Evolutionary conservation across 2,329 filamentous ascomycete species (phyloP).

Genomic region (Aspergillus latus): DNA sequence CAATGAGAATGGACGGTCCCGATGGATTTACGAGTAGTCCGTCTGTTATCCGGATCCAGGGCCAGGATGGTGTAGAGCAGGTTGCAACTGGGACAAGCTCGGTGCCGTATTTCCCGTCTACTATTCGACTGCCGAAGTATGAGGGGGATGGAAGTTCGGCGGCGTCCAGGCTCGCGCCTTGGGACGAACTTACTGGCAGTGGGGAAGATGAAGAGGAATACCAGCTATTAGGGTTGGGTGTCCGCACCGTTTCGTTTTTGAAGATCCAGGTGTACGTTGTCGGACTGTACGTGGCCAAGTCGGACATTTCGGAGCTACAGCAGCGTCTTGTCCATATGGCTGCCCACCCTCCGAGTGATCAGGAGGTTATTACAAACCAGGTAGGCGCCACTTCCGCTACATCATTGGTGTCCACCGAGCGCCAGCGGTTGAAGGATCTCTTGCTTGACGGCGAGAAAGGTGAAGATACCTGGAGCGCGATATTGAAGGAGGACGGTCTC

Average conservation of each 20-base stretch:
- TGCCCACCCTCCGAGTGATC: slow-evolving; percentile 34
- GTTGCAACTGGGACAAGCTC: slow-evolving; percentile 78
- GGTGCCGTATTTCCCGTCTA: slow-evolving; percentile 76
- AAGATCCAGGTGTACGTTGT: slow-evolving; percentile 92
- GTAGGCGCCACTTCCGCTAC: slow-evolving; percentile 68
- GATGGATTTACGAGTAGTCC: slow-evolving; percentile 36
- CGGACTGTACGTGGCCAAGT: slow-evolving; percentile 83
- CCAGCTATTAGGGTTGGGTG: slow-evolving; percentile 81
- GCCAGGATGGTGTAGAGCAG: slow-evolving; percentile 66
- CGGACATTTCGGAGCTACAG: slow-evolving; percentile 80
- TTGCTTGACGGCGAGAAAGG: slow-evolving; percentile 70
- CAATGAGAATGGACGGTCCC: slow-evolving; percentile 44
- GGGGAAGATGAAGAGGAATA: slow-evolving; percentile 65
- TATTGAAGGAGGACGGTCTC: slow-evolving; percentile 67
- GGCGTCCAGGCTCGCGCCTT: slow-evolving; percentile 25
- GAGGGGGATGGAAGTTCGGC: slow-evolving; percentile 24
- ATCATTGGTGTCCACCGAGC: slow-evolving; percentile 78
- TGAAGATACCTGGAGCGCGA: slow-evolving; percentile 70
- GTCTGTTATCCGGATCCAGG: slow-evolving; percentile 40
- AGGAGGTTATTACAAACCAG: slow-evolving; percentile 23
- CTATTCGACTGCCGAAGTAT: slow-evolving; percentile 61
- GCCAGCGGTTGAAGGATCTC: slow-evolving; percentile 66
- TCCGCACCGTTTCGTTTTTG: slow-evolving; percentile 86
- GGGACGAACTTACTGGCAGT: slow-evolving; percentile 41
- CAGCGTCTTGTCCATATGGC: slow-evolving; percentile 71